Conservation (phyloP, 305 asterid genomes). For the Fraxinus ornus region DNA sequence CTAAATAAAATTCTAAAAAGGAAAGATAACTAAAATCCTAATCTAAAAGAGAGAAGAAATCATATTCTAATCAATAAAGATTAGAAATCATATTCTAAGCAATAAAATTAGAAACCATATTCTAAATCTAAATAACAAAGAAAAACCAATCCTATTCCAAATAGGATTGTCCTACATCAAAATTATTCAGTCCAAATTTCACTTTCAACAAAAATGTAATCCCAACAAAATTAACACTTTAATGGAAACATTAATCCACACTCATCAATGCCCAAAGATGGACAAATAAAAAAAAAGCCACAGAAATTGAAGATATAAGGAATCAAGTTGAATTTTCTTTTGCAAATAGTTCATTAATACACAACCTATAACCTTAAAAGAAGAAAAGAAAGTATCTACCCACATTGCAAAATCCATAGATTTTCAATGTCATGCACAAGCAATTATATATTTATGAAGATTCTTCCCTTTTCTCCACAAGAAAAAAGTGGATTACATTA, state of each 20-base stretch:
- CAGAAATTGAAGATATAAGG: neutral
- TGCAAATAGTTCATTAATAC: neutral
- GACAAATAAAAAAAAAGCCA: neutral
- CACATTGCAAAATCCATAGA: neutral
- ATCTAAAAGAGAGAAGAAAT: neutral
- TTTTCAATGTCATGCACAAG: neutral
- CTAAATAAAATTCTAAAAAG: neutral
- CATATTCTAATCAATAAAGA: no score
- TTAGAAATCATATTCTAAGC: neutral
- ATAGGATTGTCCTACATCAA: neutral
- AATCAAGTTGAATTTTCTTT: neutral
- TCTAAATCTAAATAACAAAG: neutral
- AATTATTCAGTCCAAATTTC: neutral
- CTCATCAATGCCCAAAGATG: neutral
- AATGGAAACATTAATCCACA: neutral
- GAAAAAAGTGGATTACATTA: neutral
- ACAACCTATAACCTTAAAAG: neutral
- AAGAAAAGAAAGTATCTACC: neutral
- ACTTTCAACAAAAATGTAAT: neutral
- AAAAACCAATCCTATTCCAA: neutral
- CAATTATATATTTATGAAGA: neutral
- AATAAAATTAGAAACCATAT: neutral
- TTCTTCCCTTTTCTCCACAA: neutral
- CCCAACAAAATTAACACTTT: neutral
- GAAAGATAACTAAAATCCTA: neutral